Evolutionary conservation across 345 rosid genomes (phyloP).

Genomic region (Brassica nigra): DNA sequence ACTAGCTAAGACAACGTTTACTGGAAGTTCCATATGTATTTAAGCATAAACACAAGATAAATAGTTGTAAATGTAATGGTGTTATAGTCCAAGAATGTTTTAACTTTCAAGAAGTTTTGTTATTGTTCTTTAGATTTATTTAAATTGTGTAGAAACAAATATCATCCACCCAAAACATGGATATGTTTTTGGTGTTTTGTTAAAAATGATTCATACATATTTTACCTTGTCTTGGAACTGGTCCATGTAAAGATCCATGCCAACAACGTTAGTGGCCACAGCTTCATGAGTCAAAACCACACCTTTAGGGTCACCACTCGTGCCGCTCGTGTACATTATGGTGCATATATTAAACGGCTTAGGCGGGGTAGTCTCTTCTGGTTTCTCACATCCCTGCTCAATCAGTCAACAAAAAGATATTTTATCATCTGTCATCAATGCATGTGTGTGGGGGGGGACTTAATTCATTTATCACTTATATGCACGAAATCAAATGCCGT

Average conservation of each 20-base stretch:
- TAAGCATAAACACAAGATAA: neutral
- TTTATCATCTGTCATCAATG: neutral
- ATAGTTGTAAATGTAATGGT: neutral
- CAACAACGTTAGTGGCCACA: conserved; percentile 55
- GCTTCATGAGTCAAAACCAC: conserved; percentile 89
- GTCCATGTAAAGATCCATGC: conserved; percentile 77
- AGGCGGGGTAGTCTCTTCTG: conserved; percentile 59
- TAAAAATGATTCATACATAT: neutral
- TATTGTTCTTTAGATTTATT: too few relatives aligned
- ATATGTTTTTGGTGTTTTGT: neutral
- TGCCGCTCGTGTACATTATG: conserved; percentile 97
- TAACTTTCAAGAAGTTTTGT: neutral
- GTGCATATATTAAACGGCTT: conserved; percentile 73
- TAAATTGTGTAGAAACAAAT: neutral
- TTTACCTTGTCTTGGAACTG: conserved; percentile 90
- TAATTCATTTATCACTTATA: conserved; percentile 24
- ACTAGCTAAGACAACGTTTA: too few relatives aligned
- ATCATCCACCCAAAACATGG: neutral
- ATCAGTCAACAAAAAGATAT: neutral
- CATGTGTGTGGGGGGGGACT: neutral
- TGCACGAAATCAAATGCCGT: neutral
- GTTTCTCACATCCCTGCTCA: conserved; percentile 65
- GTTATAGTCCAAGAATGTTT: neutral
- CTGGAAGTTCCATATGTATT: too few relatives aligned
- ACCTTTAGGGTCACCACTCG: conserved; percentile 98